A percentile compares a stretch with the other conserved stretches of the same genome.
Conservation (phyloP, 2,329 filamentous ascomycete species). For the Scopulariopsis brevicaulis region DNA sequence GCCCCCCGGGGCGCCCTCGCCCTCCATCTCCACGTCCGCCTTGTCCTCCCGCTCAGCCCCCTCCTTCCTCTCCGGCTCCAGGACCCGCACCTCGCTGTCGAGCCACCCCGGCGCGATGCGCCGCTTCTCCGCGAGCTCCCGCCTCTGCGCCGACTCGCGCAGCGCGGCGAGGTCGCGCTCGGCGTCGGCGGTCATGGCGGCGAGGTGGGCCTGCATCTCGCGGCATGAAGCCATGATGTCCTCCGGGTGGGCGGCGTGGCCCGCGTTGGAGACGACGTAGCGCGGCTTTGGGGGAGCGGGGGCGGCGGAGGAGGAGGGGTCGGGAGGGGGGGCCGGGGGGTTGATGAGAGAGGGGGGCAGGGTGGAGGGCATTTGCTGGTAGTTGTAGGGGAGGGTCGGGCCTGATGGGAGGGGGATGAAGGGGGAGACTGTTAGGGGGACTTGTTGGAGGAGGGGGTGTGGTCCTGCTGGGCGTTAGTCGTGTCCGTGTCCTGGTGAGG, state of each 20-base stretch:
- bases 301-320: conserved; percentile 16
- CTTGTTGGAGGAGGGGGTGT: conserved; percentile 81
- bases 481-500: background rate
- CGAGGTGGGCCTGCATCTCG: conserved; percentile 65
- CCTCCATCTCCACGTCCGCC: background rate
- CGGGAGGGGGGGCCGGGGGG: conserved; percentile 4
- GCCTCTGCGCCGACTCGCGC: conserved; percentile 51
- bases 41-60: conserved; percentile 1
- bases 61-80: conserved; percentile 52
- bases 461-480: conserved; percentile 38
- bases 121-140: conserved; percentile 70
- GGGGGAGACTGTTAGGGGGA: conserved; percentile 86
- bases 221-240: conserved; percentile 76
- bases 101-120: conserved; percentile 71
- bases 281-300: conserved; percentile 35
- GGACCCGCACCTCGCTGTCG: conserved; percentile 58
- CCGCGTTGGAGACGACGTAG: conserved; percentile 70
- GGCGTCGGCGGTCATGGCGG: conserved; percentile 56
- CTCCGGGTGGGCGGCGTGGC: conserved; percentile 75
- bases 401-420: conserved; percentile 85
- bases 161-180: conserved; percentile 56
- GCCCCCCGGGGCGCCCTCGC: background rate
- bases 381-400: conserved; percentile 89
- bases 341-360: conserved; percentile 44
- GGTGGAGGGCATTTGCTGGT: conserved; percentile 79